Percentiles rank a stretch among this genome's conserved stretches.
Conservation (phyloP, 129 eudicot genomes). For the Tagetes patula region DNA sequence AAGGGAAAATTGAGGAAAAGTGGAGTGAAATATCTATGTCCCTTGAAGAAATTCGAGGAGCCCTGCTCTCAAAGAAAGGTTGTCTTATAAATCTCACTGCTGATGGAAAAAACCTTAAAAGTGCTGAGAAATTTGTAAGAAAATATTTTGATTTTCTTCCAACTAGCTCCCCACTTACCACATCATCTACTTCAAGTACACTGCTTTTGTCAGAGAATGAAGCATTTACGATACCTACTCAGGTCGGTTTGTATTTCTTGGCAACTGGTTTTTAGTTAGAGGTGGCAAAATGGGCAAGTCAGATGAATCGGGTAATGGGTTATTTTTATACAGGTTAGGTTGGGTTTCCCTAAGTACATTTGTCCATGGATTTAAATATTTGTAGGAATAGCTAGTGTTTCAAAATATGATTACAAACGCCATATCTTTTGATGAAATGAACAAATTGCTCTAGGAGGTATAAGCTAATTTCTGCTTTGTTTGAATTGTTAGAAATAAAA, state of each 20-base stretch:
- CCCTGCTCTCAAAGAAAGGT: constrained; percentile 51
- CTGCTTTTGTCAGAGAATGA: constrained; percentile 49
- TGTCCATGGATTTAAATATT: neutral
- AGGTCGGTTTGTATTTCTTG: constrained; percentile 42
- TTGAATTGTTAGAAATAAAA: neutral
- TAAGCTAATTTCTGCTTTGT: neutral
- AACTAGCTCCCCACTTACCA: constrained; percentile 33
- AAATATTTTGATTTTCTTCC: constrained; percentile 72
- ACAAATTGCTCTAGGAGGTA: neutral
- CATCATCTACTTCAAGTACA: constrained; percentile 49
- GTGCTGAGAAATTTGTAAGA: constrained; percentile 54
- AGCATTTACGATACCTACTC: constrained; percentile 81
- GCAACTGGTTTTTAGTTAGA: constrained; percentile 9
- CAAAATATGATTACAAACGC: neutral
- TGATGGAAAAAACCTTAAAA: constrained; percentile 63
- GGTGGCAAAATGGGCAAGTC: constrained; percentile 11
- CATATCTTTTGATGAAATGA: neutral
- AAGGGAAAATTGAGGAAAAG: constrained; percentile 62
- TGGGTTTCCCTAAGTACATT: constrained; percentile 6
- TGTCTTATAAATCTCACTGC: constrained; percentile 78
- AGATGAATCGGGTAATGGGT: neutral
- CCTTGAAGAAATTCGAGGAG: constrained; percentile 74
- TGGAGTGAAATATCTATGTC: constrained; percentile 69
- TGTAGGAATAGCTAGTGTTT: neutral
- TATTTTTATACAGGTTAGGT: neutral